Conservation (phyloP, 2,329 filamentous ascomycete genomes). For the Colletotrichum lindemuthianum region DNA sequence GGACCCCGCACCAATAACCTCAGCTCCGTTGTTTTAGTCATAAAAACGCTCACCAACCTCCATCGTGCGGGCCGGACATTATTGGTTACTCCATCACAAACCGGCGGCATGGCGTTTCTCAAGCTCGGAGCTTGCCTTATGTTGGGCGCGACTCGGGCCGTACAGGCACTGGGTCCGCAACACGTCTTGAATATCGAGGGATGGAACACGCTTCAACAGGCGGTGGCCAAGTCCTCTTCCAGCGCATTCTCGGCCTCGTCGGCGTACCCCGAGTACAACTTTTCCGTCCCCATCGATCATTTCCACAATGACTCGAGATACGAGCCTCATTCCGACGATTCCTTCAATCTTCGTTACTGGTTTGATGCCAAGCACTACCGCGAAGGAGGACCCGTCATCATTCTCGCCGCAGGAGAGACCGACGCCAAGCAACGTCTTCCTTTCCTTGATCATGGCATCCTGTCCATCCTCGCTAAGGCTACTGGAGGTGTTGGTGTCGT, state of each 20-base stretch:
- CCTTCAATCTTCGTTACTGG: constrained; percentile 82
- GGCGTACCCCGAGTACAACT: constrained; percentile 51
- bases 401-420: constrained; percentile 79
- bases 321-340: constrained; percentile 76
- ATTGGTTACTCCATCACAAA: constrained; percentile 23
- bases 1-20: constrained; percentile 23
- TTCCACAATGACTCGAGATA: constrained; percentile 84
- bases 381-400: constrained; percentile 81
- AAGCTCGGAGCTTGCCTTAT: constrained; percentile 28
- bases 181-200: constrained; percentile 13
- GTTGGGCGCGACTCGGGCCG: constrained; percentile 18
- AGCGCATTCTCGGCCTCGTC: constrained; percentile 7
- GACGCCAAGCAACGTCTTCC: constrained; percentile 69
- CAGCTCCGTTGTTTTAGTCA: constrained; percentile 25
- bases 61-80: constrained; percentile 8
- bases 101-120: constrained; percentile 21
- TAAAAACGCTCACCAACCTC: constrained; percentile 19
- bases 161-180: constrained; percentile 12
- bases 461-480: constrained; percentile 74
- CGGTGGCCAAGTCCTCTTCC: background rate
- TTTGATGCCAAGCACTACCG: constrained; percentile 82
- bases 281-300: constrained; percentile 74
- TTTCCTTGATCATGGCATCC: constrained; percentile 81
- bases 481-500: constrained; percentile 81
- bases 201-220: constrained; percentile 25